Evolutionary conservation across 306 rosid species (phyloP).

Genomic region (Dalbergia cochinchinensis): DNA sequence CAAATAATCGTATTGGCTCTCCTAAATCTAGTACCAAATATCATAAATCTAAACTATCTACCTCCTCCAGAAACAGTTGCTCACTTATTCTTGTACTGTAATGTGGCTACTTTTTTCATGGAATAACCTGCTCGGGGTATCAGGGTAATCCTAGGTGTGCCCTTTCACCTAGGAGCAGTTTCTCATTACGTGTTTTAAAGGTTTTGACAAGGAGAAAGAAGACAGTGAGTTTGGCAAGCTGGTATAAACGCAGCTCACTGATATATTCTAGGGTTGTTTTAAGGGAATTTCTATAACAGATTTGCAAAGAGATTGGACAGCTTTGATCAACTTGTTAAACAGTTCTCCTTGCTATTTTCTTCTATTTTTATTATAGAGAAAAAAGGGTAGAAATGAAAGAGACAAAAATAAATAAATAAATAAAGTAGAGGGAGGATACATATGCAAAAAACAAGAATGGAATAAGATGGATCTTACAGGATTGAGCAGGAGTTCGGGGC

Average conservation of each 20-base stretch:
- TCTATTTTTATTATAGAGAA: too few relatives aligned
- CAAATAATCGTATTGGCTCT: not conserved
- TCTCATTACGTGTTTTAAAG: not conserved
- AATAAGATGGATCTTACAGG: conserved; percentile 67
- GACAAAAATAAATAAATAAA: too few relatives aligned
- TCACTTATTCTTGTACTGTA: not conserved
- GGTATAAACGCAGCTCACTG: not conserved
- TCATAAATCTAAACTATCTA: not conserved
- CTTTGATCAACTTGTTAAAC: too few relatives aligned
- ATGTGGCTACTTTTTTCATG: not conserved
- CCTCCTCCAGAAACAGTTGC: not conserved
- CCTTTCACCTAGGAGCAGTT: conserved; percentile 3
- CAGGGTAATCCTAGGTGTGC: not conserved
- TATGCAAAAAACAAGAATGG: not conserved
- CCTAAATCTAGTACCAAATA: not conserved
- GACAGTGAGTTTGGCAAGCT: not conserved
- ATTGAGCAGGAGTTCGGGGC: conserved; percentile 89
- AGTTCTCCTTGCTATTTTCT: too few relatives aligned
- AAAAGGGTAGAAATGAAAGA: too few relatives aligned
- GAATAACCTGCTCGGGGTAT: not conserved
- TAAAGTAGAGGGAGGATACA: too few relatives aligned
- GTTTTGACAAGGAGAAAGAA: not conserved
- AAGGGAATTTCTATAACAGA: not conserved
- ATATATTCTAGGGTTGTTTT: not conserved
- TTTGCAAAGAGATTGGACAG: not conserved